Evolutionary conservation across 768 basidiomycete species (phyloP).

Genomic region (Termitomyces eurrhizus): DNA sequence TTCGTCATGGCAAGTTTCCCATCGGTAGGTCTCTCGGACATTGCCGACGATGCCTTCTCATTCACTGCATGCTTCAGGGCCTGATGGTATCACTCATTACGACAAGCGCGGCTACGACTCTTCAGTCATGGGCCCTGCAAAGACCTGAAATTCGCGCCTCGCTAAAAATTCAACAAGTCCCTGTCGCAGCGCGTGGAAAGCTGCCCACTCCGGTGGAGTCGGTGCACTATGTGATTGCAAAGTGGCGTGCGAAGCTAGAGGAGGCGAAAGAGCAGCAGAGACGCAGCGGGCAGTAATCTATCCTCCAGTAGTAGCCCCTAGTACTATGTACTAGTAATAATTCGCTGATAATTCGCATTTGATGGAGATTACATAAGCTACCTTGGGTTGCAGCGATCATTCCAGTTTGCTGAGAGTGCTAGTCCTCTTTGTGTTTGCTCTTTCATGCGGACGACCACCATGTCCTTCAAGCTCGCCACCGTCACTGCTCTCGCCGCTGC

Average conservation of each 20-base stretch:
- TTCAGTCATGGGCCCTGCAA: slow-evolving; percentile 49
- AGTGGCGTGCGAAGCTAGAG: slow-evolving; percentile 20
- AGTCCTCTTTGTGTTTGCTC: not conserved
- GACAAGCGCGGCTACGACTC: slow-evolving; percentile 37
- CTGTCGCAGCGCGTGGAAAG: slow-evolving; percentile 22
- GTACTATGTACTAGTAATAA: not conserved
- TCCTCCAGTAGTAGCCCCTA: not conserved
- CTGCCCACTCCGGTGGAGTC: slow-evolving; percentile 28
- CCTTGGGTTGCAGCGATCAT: not conserved
- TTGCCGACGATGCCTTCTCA: not conserved
- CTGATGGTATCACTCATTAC: slow-evolving; percentile 40
- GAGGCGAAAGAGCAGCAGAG: slow-evolving; percentile 21
- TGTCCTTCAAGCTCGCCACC: slow-evolving; percentile 36
- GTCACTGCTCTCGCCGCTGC: slow-evolving; percentile 28
- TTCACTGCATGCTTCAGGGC: slow-evolving; percentile 24
- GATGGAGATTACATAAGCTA: not conserved
- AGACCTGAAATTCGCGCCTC: slow-evolving; percentile 34
- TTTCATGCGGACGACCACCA: slow-evolving; percentile 13
- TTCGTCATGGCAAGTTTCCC: slow-evolving; percentile 55
- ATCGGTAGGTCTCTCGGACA: slow-evolving; percentile 47
- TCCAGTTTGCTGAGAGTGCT: not conserved
- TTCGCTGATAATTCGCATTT: slow-evolving; percentile 4
- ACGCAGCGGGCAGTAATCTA: slow-evolving; percentile 9
- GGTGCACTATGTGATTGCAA: slow-evolving; percentile 18
- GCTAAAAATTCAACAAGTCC: slow-evolving; percentile 34